phyloP scores from a whole-genome alignment of 2,329 filamentous ascomycete species.

The Penicillium palitans region DNA sequence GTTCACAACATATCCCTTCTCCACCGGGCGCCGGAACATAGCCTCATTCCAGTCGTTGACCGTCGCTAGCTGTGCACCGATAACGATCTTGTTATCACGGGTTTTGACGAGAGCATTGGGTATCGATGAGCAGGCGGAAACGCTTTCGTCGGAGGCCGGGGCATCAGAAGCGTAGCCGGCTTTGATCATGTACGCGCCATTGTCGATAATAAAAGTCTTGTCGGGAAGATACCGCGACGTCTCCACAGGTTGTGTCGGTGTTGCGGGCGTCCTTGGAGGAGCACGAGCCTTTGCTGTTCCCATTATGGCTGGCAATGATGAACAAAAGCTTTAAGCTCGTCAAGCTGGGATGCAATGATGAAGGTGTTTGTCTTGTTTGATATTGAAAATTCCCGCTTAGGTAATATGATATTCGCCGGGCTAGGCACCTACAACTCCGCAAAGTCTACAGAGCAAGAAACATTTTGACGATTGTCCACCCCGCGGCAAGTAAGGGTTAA shows the following conservation, averaged over 20 bases:
- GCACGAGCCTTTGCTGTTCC: slow-evolving; percentile 38
- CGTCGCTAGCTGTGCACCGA: slow-evolving; percentile 71
- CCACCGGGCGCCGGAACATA: slow-evolving; percentile 81
- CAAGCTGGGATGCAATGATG: slow-evolving; percentile 12
- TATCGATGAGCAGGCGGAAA: slow-evolving; percentile 63
- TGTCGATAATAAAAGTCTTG: slow-evolving; percentile 84
- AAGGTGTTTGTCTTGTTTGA: slow-evolving; percentile 22
- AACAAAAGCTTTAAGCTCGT: slow-evolving; percentile 1
- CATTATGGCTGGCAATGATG: slow-evolving; percentile 23
- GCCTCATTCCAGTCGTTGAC: slow-evolving; percentile 90
- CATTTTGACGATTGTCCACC: not conserved
- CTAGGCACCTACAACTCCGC: not conserved
- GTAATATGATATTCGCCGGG: not conserved
- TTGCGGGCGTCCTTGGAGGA: slow-evolving; percentile 52
- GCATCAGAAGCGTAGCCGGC: slow-evolving; percentile 68
- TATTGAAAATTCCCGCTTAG: slow-evolving; percentile 1
- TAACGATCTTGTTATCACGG: slow-evolving; percentile 74
- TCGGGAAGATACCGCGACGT: slow-evolving; percentile 52
- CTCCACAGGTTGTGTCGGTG: slow-evolving; percentile 39
- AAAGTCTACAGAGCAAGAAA: not conserved
- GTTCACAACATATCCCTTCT: slow-evolving; percentile 92
- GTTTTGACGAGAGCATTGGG: slow-evolving; percentile 88
- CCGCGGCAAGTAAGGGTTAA: not conserved
- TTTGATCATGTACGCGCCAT: slow-evolving; percentile 89
- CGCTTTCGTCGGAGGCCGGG: slow-evolving; percentile 37